These are phyloP conservation scores for Mycena crocata DNA, from an alignment of 768 basidiomycete genomes.

Conservation along the genomic window DNA sequence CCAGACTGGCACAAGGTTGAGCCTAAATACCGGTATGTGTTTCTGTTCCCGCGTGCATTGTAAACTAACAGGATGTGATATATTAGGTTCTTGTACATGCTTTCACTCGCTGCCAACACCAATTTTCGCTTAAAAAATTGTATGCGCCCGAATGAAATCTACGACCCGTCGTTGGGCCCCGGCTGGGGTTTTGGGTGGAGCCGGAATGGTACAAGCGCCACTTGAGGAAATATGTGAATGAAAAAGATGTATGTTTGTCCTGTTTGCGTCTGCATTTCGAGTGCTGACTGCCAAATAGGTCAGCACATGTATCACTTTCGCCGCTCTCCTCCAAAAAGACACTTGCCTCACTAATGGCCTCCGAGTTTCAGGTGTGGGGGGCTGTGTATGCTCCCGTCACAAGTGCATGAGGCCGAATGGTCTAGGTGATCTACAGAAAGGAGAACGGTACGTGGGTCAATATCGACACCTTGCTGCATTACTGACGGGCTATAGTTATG, in stretches of 20 bases:
- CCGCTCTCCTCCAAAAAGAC: too few species aligned
- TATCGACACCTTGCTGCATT: too few species aligned
- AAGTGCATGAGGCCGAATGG: too few species aligned
- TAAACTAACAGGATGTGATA: neutral
- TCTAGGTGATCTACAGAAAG: too few species aligned
- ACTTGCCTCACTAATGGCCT: too few species aligned
- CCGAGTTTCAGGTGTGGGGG: too few species aligned
- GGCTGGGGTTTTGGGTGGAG: too few species aligned
- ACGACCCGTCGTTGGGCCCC: too few species aligned
- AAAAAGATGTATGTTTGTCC: neutral
- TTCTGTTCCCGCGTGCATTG: too few species aligned
- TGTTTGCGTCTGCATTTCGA: neutral
- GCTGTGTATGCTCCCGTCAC: too few species aligned
- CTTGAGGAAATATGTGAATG: neutral
- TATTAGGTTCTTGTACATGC: conserved; percentile 27
- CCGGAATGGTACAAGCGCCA: conserved; percentile 18
- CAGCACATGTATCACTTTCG: too few species aligned
- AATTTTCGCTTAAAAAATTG: conserved; percentile 37
- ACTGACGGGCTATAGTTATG: neutral
- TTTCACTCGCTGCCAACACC: conserved; percentile 26
- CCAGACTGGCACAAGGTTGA: conserved; percentile 19
- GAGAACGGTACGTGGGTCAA: conserved; percentile 39
- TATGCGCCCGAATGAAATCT: conserved; percentile 5
- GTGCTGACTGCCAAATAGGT: conserved; percentile 12
- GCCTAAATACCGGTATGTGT: neutral